Evolutionary conservation across 208 protist genomes (phyloP).

Genomic region (Trypanosoma boissoni): DNA sequence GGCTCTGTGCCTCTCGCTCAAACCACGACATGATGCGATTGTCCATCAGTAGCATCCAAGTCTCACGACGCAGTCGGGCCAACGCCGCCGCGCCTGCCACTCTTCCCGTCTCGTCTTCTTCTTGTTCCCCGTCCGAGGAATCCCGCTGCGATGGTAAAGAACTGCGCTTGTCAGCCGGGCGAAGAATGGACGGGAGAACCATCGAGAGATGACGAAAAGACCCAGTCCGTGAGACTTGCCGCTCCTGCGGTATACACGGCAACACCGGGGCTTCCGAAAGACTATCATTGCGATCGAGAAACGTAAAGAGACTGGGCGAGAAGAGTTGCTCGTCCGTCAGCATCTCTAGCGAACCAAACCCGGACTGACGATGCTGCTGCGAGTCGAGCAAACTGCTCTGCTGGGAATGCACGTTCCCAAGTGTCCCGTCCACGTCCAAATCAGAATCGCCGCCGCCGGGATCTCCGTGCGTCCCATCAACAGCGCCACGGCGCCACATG

Average conservation of each 20-base stretch:
- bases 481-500: neutral
- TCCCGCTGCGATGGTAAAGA: neutral
- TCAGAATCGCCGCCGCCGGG: too few species aligned
- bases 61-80: slow-evolving; percentile 60
- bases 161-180: neutral
- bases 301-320: slow-evolving; percentile 55
- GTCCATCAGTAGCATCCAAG: slow-evolving; percentile 86
- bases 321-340: slow-evolving; percentile 56
- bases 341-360: slow-evolving; percentile 14
- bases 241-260: too few species aligned
- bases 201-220: neutral
- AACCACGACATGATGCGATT: slow-evolving; percentile 82
- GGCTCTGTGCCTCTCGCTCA: slow-evolving; percentile 65
- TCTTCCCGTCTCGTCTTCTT: neutral
- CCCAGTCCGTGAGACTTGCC: too few species aligned
- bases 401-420: neutral
- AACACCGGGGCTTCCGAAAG: neutral
- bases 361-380: slow-evolving; percentile 5
- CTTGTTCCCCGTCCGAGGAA: too few species aligned
- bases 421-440: too few species aligned
- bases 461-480: neutral
- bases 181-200: neutral
- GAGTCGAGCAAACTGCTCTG: neutral
- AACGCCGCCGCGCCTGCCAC: slow-evolving; percentile 16
- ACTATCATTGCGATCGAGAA: slow-evolving; percentile 24